phyloP scores from a whole-genome alignment of 495 filamentous ascomycete species.

The Annulohypoxylon maeteangense region DNA sequence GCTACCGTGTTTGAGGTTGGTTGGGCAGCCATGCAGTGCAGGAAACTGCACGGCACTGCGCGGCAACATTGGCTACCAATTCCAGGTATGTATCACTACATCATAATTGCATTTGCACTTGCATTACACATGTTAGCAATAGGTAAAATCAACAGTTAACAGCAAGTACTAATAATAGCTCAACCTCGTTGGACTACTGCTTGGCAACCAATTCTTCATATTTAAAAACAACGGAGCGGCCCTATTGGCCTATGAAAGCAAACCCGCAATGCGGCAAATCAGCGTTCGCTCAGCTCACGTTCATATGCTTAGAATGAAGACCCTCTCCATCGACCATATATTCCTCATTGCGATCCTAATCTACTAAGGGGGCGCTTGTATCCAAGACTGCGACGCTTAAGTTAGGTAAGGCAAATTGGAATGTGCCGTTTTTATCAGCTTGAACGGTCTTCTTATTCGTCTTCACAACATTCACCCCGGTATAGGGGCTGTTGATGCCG shows the following conservation, averaged over 20 bases:
- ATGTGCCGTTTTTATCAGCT: slow-evolving; percentile 57
- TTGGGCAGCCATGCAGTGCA: slow-evolving; percentile 21
- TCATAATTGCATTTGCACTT: not conserved
- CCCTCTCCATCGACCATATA: not conserved
- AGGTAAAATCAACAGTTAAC: not conserved
- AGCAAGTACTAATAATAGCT: too few relatives aligned
- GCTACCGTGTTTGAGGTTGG: not conserved
- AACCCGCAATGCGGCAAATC: not conserved
- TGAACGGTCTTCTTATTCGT: slow-evolving; percentile 55
- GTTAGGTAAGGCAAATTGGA: slow-evolving; percentile 60
- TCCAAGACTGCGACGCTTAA: slow-evolving; percentile 65
- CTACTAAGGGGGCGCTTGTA: slow-evolving; percentile 29
- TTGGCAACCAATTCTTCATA: too few relatives aligned
- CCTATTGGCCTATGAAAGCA: not conserved
- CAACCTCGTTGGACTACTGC: too few relatives aligned
- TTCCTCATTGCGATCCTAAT: slow-evolving; percentile 3
- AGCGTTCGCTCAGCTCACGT: not conserved
- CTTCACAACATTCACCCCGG: slow-evolving; percentile 52
- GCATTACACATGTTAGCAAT: not conserved
- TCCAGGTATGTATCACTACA: not conserved
- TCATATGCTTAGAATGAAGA: not conserved
- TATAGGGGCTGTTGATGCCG: slow-evolving; percentile 51
- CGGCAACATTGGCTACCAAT: not conserved
- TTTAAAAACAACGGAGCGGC: too few relatives aligned
- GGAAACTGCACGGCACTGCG: not conserved